A percentile compares a stretch with the other conserved stretches of the same genome.
Evolutionary conservation across 257 asterid genomes (phyloP).

Genomic region (Nyctanthes arbortristis): DNA sequence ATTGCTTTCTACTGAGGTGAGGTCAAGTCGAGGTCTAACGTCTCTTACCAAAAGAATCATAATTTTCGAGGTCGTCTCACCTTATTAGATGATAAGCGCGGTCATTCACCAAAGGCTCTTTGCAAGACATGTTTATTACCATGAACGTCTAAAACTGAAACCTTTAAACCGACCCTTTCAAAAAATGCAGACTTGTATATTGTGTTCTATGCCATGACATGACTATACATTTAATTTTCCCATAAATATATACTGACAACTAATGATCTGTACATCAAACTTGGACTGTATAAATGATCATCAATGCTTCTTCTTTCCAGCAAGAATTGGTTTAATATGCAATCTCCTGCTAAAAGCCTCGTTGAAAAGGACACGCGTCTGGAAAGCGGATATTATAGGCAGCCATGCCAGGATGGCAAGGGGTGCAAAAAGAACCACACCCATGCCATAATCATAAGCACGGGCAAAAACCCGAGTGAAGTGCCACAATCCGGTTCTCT

Average conservation of each 20-base stretch:
- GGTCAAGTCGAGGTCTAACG: no score
- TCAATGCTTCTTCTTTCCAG: conserved; percentile 65
- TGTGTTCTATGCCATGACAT: background rate
- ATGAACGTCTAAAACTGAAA: no score
- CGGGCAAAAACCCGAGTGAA: conserved; percentile 68
- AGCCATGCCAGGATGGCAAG: conserved; percentile 86
- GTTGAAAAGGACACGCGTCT: conserved; percentile 89
- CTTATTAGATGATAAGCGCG: no score
- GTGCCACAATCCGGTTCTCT: conserved; percentile 74
- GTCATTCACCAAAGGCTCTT: no score
- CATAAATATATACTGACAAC: background rate
- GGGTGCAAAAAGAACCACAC: conserved; percentile 76
- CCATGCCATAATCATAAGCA: conserved; percentile 94
- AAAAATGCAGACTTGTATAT: background rate
- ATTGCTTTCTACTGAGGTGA: no score
- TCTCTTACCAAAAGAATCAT: no score
- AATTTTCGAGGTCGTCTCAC: no score
- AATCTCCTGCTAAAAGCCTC: conserved; percentile 90
- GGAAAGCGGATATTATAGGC: conserved; percentile 84
- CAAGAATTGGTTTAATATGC: conserved; percentile 83
- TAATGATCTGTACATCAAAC: conserved; percentile 23
- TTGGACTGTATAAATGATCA: conserved; percentile 15
- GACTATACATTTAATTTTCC: background rate
- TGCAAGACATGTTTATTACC: no score
- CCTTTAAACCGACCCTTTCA: no score